phyloP scores from a whole-genome alignment of 2,329 filamentous ascomycete genomes.

The Cladosporium sp. region DNA sequence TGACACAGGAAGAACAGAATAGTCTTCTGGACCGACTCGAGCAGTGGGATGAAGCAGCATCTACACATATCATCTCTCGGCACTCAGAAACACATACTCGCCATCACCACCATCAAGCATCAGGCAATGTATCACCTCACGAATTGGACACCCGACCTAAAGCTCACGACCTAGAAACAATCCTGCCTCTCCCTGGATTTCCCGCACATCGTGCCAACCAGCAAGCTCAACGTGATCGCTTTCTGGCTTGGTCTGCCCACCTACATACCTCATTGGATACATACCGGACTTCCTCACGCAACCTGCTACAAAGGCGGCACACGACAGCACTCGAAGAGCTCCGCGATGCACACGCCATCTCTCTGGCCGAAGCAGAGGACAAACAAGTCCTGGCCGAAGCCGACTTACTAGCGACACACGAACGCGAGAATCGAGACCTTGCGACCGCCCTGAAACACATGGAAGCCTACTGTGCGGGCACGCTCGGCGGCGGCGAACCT shows the following conservation, averaged over 20 bases:
- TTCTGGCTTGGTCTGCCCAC: slow-evolving; percentile 32
- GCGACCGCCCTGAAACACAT: slow-evolving; percentile 51
- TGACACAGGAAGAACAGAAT: slow-evolving; percentile 43
- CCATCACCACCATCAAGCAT: background rate
- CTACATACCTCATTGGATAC: slow-evolving; percentile 28
- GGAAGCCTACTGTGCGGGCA: slow-evolving; percentile 50
- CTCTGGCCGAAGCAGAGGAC: slow-evolving; percentile 48
- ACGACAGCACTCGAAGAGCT: slow-evolving; percentile 30
- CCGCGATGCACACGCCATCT: slow-evolving; percentile 40
- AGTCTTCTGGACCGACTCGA: slow-evolving; percentile 37
- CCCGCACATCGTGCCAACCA: slow-evolving; percentile 31
- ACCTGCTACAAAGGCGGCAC: slow-evolving; percentile 27
- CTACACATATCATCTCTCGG: slow-evolving; percentile 7
- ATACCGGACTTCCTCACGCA: slow-evolving; percentile 26
- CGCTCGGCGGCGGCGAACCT: slow-evolving; percentile 33
- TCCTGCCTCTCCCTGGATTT: slow-evolving; percentile 33
- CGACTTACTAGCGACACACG: slow-evolving; percentile 45
- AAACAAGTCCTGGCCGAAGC: slow-evolving; percentile 48
- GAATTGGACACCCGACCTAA: slow-evolving; percentile 22
- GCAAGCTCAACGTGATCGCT: slow-evolving; percentile 35
- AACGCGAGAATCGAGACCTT: slow-evolving; percentile 45
- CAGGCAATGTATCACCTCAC: slow-evolving; percentile 10
- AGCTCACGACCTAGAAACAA: slow-evolving; percentile 27
- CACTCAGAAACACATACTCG: background rate
- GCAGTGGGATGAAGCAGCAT: slow-evolving; percentile 36